Evolutionary conservation across 306 rosid genomes (phyloP).

Genomic region (Pyrus betulifolia): DNA sequence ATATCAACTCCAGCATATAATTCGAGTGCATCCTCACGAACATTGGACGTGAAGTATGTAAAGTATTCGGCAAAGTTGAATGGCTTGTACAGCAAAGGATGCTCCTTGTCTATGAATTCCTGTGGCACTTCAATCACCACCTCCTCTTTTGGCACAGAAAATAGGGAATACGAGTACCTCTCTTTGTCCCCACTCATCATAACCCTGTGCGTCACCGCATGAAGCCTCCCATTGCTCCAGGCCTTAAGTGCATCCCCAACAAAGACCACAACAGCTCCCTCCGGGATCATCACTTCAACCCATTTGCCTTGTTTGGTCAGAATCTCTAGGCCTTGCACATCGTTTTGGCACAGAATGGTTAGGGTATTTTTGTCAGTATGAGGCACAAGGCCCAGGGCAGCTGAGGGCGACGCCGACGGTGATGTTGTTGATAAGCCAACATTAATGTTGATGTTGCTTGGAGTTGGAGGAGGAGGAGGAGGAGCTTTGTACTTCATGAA

Average conservation of each 20-base stretch:
- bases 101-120: constrained; percentile 32
- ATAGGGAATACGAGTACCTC: constrained; percentile 31
- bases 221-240: constrained; percentile 51
- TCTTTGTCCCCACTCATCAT: constrained; percentile 26
- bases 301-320: constrained; percentile 39
- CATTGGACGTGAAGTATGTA: constrained; percentile 13
- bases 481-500: constrained; percentile 38
- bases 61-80: constrained; percentile 30
- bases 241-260: constrained; percentile 48
- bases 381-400: constrained; percentile 14
- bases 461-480: neutral
- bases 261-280: constrained; percentile 16
- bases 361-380: constrained; percentile 40
- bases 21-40: constrained; percentile 25
- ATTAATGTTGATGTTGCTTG: neutral
- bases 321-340: constrained; percentile 43
- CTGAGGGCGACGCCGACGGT: neutral
- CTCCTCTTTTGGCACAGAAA: constrained; percentile 32
- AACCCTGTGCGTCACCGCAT: constrained; percentile 42
- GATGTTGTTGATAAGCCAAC: neutral
- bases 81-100: constrained; percentile 37
- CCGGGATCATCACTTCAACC: constrained; percentile 25
- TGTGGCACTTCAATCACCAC: constrained; percentile 23
- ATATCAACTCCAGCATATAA: constrained; percentile 34
- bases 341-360: constrained; percentile 37